Base-by-base conservation (phyloP, 805 yeast genomes). In the Zygoascus bituminiphila region DNA sequence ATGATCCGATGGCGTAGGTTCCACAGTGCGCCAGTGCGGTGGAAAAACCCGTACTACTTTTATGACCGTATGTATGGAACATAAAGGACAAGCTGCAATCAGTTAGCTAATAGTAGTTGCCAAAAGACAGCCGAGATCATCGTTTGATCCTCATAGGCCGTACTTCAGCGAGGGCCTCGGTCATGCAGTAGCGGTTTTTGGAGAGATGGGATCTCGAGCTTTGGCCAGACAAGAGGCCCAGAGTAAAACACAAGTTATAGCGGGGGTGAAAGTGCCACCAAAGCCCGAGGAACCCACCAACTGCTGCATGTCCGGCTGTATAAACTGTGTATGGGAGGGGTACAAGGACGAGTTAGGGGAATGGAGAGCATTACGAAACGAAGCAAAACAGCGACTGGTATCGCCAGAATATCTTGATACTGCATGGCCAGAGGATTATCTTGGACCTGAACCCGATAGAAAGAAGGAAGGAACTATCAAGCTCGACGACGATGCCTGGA, bases 271-370 rank as follows among this genome's bases (percentile, higher is more conserved):
- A 6, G 95, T 91, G 0, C 96, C 96, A 2, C 78, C 76, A n/a
- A 76, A 74, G 61, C 98, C 98, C 0, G 70, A 68, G 4, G 96
- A 87, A 57, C 98, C 98, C 1, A 95, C 89, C 57, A 88, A 91
- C 64, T 91, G 98, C 64, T 91, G 98, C 65, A 88, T 88, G 95
- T 82, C 93, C 50, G 98, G 98, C 1, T 91, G 98, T 65, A 81
- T 87, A 25, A 88, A 91, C 65, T 91, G 98, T 65, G 98, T 91
- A 1, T 93, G 98, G 98, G 96, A 89, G 58, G 68, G 86, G 47
- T 91, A 79, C 62, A 82, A 84, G 55, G 97, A 91, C 46, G 98
- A 93, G 62, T 59, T 89, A 44, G 81, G 79, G 53, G 87, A 87
- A 29, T 93, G 96, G 96, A 78, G 80, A 58, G 61, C 53, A 1